Evolutionary conservation across 768 basidiomycete genomes (phyloP), one percentile per base, ranked within the genome.

Genomic region (Cyathus striatus): DNA sequence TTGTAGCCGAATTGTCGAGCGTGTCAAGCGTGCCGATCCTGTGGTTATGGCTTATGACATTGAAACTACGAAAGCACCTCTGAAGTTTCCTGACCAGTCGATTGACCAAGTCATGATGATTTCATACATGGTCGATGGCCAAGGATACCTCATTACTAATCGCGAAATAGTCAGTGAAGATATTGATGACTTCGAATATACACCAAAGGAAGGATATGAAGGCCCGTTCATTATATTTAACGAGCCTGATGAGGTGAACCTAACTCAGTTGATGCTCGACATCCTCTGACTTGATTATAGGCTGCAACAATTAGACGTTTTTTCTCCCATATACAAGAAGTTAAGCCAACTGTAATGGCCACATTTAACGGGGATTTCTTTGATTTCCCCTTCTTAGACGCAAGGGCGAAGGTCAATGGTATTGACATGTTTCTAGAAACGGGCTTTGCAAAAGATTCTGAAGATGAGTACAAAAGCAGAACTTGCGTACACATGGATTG

Each of bases 51-150:
- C 96, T 0, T 99, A 75, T 61, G 96, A 98, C 81, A 99, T 99
- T 58, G 96, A 99, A 63, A 94, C 91, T 14, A 95, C 94, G 1
- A 99, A 99, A 66, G 87, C 90, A n/a, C 95, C 96, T n/a, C 80
- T 98, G 54, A 98, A 98, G 64, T 98, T 98, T 58, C 95, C 96
- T 1, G 96, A 98, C 67, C 86, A 93, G 52, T 78, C 81, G 5
- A 84, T 90, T 20, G 96, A 98, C 68, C 94, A 97, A 60, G 92
- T 99, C 54, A 99, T 99, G 95, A 99, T 99, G 96, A 98, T 99
- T 49, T 99, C 96, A 34, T 99, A 98, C 65, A 98, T 99, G 94
- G 72, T 99, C 14, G 96, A 99, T 59, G 95, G 93, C 0, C 90
- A 94, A 61, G 96, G 96, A 0, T 99, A 88, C 58, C 78, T 99